Percentiles rank a stretch among this genome's conserved stretches.
Evolutionary conservation across 441 rosid genomes (phyloP).

Genomic region (Capsella rubella): DNA sequence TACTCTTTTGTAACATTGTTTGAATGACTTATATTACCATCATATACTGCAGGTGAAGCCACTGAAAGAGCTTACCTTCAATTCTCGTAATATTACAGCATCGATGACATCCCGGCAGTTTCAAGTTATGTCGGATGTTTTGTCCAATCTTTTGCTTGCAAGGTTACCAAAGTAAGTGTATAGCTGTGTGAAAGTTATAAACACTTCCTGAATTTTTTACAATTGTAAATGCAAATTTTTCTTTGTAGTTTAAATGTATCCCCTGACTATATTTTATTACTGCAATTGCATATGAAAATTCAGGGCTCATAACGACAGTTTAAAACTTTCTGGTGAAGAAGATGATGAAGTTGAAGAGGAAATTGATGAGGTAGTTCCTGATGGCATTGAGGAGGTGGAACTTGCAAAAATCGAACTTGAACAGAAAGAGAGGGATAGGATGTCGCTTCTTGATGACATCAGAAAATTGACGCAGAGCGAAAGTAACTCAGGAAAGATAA

Average conservation of each 20-base stretch:
- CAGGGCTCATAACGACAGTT: constrained; percentile 88
- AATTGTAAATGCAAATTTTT: constrained; percentile 1
- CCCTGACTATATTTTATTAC: constrained; percentile 20
- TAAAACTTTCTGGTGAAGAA: constrained; percentile 84
- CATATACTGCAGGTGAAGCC: constrained; percentile 85
- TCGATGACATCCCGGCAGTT: constrained; percentile 99
- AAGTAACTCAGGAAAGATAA: constrained; percentile 61
- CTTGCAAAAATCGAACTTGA: constrained; percentile 87
- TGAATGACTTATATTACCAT: constrained; percentile 35
- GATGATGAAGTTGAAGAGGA: constrained; percentile 95
- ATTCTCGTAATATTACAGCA: constrained; percentile 83
- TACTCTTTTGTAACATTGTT: constrained; percentile 14
- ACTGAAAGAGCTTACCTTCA: constrained; percentile 93
- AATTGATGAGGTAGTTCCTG: constrained; percentile 95
- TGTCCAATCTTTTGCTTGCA: constrained; percentile 97
- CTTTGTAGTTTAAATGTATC: constrained; percentile 1
- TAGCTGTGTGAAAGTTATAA: constrained; percentile 23
- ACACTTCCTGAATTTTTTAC: not conserved
- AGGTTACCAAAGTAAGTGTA: constrained; percentile 90
- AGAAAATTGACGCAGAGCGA: constrained; percentile 64
- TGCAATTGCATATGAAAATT: constrained; percentile 32
- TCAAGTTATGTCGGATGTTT: constrained; percentile 96
- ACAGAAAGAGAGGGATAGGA: constrained; percentile 71
- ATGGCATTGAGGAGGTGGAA: constrained; percentile 96
- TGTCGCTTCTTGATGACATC: constrained; percentile 74